A percentile compares a stretch with the other conserved stretches of the same genome.
Evolutionary conservation across 164 flowering plant genomes (phyloP).

Genomic region (Brasenia schreberi): DNA sequence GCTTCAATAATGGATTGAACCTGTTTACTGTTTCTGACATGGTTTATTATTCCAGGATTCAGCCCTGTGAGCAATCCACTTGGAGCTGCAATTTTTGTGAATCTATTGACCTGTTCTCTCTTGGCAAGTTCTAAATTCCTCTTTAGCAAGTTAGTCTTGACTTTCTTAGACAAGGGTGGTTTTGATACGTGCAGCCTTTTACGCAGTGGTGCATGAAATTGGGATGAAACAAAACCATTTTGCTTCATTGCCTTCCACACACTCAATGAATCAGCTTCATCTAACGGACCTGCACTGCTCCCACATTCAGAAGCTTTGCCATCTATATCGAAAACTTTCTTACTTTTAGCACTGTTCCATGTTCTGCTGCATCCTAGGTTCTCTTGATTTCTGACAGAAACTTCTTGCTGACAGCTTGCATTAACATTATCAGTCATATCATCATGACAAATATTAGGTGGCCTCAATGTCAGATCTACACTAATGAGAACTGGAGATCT

Average conservation of each 20-base stretch:
- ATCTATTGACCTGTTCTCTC: slow-evolving; percentile 74
- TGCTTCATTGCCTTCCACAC: slow-evolving; percentile 81
- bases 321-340: neutral
- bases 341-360: neutral
- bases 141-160: slow-evolving; percentile 41
- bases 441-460: slow-evolving; percentile 24
- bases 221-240: slow-evolving; percentile 63
- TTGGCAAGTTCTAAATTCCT: slow-evolving; percentile 72
- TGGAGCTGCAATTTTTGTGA: slow-evolving; percentile 84
- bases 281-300: slow-evolving; percentile 44
- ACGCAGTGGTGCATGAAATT: slow-evolving; percentile 27
- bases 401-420: neutral
- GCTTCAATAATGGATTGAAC: slow-evolving; percentile 91
- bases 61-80: slow-evolving; percentile 76
- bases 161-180: slow-evolving; percentile 35
- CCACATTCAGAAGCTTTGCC: slow-evolving; percentile 40
- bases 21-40: slow-evolving; percentile 89
- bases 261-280: slow-evolving; percentile 40
- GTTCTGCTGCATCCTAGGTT: slow-evolving; percentile 3
- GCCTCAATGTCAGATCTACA: slow-evolving; percentile 5
- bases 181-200: slow-evolving; percentile 47
- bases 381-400: slow-evolving; percentile 23
- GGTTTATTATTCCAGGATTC: slow-evolving; percentile 92
- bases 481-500: slow-evolving; percentile 8
- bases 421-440: slow-evolving; percentile 42